Conservation (phyloP, 768 basidiomycete genomes). For the Boletus barrowsii region DNA sequence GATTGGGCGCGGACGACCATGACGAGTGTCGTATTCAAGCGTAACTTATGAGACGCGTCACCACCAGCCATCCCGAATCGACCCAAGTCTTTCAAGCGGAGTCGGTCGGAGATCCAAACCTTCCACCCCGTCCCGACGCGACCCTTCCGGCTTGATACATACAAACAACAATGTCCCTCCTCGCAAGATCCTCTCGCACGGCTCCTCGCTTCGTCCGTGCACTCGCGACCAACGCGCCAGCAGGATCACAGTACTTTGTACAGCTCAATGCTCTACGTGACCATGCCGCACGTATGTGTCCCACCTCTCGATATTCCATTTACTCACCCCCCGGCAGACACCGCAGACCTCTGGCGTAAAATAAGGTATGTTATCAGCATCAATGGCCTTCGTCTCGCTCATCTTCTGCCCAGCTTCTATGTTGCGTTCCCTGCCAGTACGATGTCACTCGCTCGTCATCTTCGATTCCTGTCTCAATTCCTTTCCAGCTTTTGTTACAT, state of each 20-base stretch:
- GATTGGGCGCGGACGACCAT: slow-evolving; percentile 77
- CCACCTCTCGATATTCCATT: slow-evolving; percentile 1
- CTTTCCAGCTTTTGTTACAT: slow-evolving; percentile 20
- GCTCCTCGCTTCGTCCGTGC: slow-evolving; percentile 30
- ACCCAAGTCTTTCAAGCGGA: slow-evolving; percentile 32
- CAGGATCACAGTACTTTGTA: slow-evolving; percentile 43
- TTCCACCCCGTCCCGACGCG: slow-evolving; percentile 23
- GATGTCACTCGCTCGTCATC: slow-evolving; percentile 28
- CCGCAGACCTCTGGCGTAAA: slow-evolving; percentile 80
- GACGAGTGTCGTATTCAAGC: background rate
- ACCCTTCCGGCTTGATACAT: slow-evolving; percentile 8
- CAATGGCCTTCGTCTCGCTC: background rate
- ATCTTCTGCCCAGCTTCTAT: slow-evolving; percentile 50
- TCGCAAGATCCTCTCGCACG: slow-evolving; percentile 39
- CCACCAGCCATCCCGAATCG: slow-evolving; percentile 37
- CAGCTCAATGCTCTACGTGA: slow-evolving; percentile 57
- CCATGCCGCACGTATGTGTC: slow-evolving; percentile 59
- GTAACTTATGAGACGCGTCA: slow-evolving; percentile 36
- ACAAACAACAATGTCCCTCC: slow-evolving; percentile 43
- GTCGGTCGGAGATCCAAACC: slow-evolving; percentile 23
- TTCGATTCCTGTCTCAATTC: slow-evolving; percentile 11
- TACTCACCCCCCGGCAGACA: slow-evolving; percentile 44
- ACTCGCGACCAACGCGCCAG: slow-evolving; percentile 38
- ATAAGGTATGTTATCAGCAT: slow-evolving; percentile 57
- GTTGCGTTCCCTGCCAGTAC: slow-evolving; percentile 73